phyloP scores from a whole-genome alignment of 225 moss, liverwort and hornwort species.

The Asterella californica region DNA sequence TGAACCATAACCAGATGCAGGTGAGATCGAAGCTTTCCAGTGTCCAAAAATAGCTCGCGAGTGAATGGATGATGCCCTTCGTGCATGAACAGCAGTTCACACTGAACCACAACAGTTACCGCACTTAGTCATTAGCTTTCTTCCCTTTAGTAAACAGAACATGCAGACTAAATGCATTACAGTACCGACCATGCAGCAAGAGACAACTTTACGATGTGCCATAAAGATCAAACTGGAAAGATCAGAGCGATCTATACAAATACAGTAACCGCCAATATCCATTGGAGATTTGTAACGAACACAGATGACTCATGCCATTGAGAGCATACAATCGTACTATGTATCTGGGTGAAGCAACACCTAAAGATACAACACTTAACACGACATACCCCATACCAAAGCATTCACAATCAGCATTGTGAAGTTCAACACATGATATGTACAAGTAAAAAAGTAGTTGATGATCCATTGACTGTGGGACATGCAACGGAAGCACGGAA shows the following conservation, averaged over 20 bases:
- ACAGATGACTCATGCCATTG: too few species aligned
- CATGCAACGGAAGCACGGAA: too few species aligned
- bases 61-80: slow-evolving; percentile 62
- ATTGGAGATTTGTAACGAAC: too few species aligned
- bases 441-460: too few species aligned
- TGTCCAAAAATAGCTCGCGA: slow-evolving; percentile 62
- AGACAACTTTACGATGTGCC: not conserved
- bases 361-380: too few species aligned
- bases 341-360: too few species aligned
- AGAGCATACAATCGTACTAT: too few species aligned
- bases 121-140: not conserved
- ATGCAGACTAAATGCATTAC: not conserved
- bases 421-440: too few species aligned
- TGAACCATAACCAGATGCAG: slow-evolving; percentile 62
- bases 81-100: slow-evolving; percentile 89
- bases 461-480: too few species aligned
- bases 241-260: too few species aligned
- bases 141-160: not conserved
- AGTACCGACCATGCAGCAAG: not conserved
- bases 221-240: not conserved
- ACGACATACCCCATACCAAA: not conserved
- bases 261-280: too few species aligned
- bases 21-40: slow-evolving; percentile 56
- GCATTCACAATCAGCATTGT: too few species aligned
- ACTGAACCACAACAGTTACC: slow-evolving; percentile 41